phyloP scores from a whole-genome alignment of 2,329 filamentous ascomycete genomes.

The Scopulariopsis brevicaulis region DNA sequence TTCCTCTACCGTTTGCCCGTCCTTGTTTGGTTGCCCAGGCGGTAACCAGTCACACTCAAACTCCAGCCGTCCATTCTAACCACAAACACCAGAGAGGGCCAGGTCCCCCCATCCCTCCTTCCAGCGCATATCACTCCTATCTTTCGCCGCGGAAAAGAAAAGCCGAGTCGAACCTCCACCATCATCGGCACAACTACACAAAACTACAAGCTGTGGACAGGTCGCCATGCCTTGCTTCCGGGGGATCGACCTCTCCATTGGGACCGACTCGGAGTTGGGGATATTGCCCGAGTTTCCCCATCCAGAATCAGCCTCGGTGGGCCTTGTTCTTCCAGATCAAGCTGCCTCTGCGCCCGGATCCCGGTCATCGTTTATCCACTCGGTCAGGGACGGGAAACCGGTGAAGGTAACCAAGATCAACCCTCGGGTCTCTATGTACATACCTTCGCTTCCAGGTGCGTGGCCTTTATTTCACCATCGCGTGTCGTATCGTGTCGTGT shows the following conservation, averaged over 20 bases:
- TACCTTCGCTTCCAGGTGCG: slow-evolving; percentile 41
- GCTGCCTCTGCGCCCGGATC: not conserved
- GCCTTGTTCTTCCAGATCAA: slow-evolving; percentile 14
- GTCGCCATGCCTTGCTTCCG: slow-evolving; percentile 34
- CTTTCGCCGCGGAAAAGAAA: no score
- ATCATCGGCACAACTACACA: not conserved
- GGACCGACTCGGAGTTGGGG: slow-evolving; percentile 20
- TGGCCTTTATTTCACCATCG: not conserved
- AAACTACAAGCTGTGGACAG: not conserved
- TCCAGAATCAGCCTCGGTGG: slow-evolving; percentile 34
- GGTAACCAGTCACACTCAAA: no score
- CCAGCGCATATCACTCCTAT: no score
- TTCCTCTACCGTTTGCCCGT: no score
- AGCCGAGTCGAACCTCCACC: not conserved
- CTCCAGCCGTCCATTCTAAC: no score
- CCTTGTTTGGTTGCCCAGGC: no score
- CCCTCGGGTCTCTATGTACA: slow-evolving; percentile 40
- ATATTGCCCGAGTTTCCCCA: slow-evolving; percentile 42
- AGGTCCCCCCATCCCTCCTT: no score
- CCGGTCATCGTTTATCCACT: not conserved
- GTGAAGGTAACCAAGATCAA: slow-evolving; percentile 16
- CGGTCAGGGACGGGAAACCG: slow-evolving; percentile 9
- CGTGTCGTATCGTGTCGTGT: no score
- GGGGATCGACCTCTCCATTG: slow-evolving; percentile 33
- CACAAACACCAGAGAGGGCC: no score